Evolutionary conservation across 2,329 filamentous ascomycete genomes (phyloP), one percentile per base, ranked within the genome.

Genomic region (Phaeosphaeria sp.): DNA sequence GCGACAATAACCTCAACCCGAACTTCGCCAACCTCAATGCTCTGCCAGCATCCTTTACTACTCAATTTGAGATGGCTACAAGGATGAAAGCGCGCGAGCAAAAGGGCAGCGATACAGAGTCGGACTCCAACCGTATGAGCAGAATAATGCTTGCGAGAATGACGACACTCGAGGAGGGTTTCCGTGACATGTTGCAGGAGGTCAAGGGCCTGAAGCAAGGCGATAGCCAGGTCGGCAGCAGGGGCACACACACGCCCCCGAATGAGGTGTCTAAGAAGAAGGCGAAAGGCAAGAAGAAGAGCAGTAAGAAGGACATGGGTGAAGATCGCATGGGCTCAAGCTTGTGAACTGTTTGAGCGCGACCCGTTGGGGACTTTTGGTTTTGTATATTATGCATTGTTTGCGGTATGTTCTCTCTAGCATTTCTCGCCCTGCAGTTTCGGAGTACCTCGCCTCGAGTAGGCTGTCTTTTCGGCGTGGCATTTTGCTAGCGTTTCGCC

Each of bases 111-210:
- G 70, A 73, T 27, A 66, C 63, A 13, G 68, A 74, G 18, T 73
- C 73, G 1, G 75, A 77, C n/a, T 69, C 64, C 13, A 75, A 72
- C 13, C 68, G 74, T 39, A 76, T 90, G 71, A 86, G 89, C 65
- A 86, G 92, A 55, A 84, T 97, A 46, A 90, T 97, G 77, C 81
- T 97, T 46, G 92, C 92, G 8, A 84, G 92, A 33, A 97, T 97
- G 92, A 95, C 95, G 75, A 94, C 90, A 7, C 83, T 98, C 2
- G 93, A 98, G 74, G 92, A 96, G 77, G 90, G 93, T 15, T 94
- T 98, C 75, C 86, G 90, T 2, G 92, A 97, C 58, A 89, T 96
- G n/a, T 86, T 93, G 55, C 87, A 87, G 61, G 92, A 95, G 75
- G 89, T 96, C 74, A 87, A 91, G 60, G 86, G 87, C 61, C 79